phyloP scores from a whole-genome alignment of 257 asterid genomes.

The Datura wrightii region DNA sequence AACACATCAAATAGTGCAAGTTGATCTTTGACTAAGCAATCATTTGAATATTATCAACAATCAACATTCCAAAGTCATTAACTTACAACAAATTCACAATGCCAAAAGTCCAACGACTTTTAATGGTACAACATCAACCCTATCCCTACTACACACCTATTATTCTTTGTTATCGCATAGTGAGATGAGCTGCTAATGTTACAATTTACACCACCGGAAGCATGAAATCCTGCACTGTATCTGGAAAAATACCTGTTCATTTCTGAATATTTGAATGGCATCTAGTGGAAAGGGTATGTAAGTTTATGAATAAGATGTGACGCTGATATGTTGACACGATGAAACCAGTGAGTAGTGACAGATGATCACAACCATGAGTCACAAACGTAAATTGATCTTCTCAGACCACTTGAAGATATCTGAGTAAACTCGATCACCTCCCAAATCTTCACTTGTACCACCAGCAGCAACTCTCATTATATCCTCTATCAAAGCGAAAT shows the following conservation, averaged over 20 bases:
- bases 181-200: constrained; percentile 24
- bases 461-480: constrained; percentile 80
- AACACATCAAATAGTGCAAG: neutral
- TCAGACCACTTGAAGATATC: constrained; percentile 81
- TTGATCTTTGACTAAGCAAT: neutral
- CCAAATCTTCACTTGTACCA: constrained; percentile 69
- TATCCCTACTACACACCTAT: neutral
- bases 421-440: constrained; percentile 75
- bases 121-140: constrained; percentile 21
- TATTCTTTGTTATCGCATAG: neutral
- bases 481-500: constrained; percentile 77
- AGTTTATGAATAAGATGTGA: constrained; percentile 10
- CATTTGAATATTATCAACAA: constrained; percentile 18
- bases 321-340: neutral
- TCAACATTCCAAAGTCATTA: neutral
- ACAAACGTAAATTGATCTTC: constrained; percentile 63
- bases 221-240: neutral
- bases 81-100: neutral
- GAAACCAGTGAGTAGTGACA: neutral
- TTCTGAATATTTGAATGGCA: constrained; percentile 22
- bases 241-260: neutral
- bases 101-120: neutral
- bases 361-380: constrained; percentile 15
- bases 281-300: neutral
- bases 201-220: constrained; percentile 18